Base-by-base conservation (phyloP, 1,139 yeast species). In the Kodamaea ohmeri region DNA sequence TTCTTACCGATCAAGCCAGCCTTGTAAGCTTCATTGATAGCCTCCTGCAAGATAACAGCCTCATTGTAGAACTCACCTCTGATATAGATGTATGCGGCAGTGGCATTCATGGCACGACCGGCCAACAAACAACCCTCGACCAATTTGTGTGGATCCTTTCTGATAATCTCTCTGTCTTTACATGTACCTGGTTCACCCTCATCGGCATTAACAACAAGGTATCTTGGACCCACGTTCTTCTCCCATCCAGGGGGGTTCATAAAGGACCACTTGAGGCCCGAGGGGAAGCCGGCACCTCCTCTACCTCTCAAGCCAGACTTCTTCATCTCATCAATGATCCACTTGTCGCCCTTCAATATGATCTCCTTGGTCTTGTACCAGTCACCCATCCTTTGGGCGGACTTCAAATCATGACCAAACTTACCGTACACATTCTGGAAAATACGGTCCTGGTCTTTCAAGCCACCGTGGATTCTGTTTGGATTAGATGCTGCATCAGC, bases 171-270 rank as follows among this genome's bases (percentile, higher is more conserved):
- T 58, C 95, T 75, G 62, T 86, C 95, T 66, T 86, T 86, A 67
- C 95, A 86, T 38, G 95, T 86, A 48, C 95, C 95, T 14, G 95
- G 95, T 63, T 86, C 95, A 54, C 95, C 95, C 65, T 86, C 95
- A 70, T 87, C 95, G 42, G 95, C 95, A 62, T 86, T 86, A 54
- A 86, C 88, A 37, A 86, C 94, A 48, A 86, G 73, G 60, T 86
- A 86, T 60, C 95, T 76, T 46, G 95, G 92, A 16, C 95, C 95
- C 14, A 64, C 67, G 61, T 85, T 85, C 60, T 85, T 86, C 50
- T 86, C 94, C 95, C 95, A 86, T 44, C 92, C 92, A 36, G 95
- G 95, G 37, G 95, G 95, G 65, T 86, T 86, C 95, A 86, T 86
- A 58, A 86, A 86, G 14, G 94, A 83, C 94, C 94, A 86, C 64